Conservation (phyloP, 148 eudicot genomes). For the Tetragonia tetragonoides region DNA sequence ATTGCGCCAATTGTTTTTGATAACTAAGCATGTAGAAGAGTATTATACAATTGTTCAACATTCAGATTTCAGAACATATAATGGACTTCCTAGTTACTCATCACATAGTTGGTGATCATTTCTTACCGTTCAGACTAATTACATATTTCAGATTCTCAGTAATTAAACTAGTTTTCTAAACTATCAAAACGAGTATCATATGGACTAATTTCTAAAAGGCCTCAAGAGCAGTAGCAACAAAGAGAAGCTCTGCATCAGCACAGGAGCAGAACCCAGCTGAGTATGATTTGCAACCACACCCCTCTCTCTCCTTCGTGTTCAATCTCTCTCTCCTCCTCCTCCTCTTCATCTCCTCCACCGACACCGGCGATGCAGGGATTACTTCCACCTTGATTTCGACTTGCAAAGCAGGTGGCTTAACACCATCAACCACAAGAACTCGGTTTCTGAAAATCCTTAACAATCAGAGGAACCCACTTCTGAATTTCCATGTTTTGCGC, state of each 20-base stretch:
- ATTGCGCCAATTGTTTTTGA: no score
- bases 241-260: conserved; percentile 37
- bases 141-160: no score
- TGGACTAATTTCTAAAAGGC: neutral
- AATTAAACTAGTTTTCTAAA: no score
- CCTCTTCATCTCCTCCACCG: conserved; percentile 16
- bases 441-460: conserved; percentile 8
- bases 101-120: no score
- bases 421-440: neutral
- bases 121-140: no score
- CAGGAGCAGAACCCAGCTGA: conserved; percentile 4
- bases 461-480: conserved; percentile 44
- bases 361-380: neutral
- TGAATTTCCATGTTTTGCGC: conserved; percentile 40
- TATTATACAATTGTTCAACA: no score
- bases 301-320: conserved; percentile 15
- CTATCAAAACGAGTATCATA: no score
- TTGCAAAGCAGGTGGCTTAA: conserved; percentile 45
- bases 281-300: conserved; percentile 37
- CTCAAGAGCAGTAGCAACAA: conserved; percentile 30
- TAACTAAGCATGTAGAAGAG: no score
- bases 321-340: conserved; percentile 18
- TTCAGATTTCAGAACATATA: no score
- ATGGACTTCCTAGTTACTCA: no score
- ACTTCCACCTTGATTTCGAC: conserved; percentile 36